Percentiles rank a stretch among this genome's conserved stretches.
Evolutionary conservation across 1,139 yeast species (phyloP).

Genomic region (Diutina scorzettiae): DNA sequence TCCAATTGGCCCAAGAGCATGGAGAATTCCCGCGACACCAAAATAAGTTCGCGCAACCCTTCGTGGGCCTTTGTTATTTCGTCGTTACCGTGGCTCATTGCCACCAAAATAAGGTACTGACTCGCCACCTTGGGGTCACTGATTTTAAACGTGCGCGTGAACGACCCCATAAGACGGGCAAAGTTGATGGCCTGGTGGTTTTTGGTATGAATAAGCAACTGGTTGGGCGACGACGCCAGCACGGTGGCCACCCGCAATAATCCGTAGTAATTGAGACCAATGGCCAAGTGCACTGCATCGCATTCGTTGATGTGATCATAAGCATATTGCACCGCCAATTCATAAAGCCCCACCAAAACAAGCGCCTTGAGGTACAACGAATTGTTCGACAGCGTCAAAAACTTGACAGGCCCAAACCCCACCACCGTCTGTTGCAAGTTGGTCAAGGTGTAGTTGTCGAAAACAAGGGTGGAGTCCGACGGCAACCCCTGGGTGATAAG

Average conservation of each 20-base stretch:
- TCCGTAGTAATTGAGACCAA: slow-evolving; percentile 69
- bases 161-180: slow-evolving; percentile 51
- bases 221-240: slow-evolving; percentile 16
- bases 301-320: slow-evolving; percentile 55
- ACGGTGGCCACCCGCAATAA: slow-evolving; percentile 40
- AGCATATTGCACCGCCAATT: slow-evolving; percentile 64
- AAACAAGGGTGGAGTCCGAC: slow-evolving; percentile 33
- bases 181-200: slow-evolving; percentile 39
- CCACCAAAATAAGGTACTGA: slow-evolving; percentile 69
- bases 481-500: slow-evolving; percentile 37
- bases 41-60: slow-evolving; percentile 70
- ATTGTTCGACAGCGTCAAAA: slow-evolving; percentile 51
- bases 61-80: slow-evolving; percentile 59
- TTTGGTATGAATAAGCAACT: slow-evolving; percentile 20
- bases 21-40: slow-evolving; percentile 78
- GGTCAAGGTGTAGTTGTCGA: slow-evolving; percentile 58
- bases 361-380: slow-evolving; percentile 72
- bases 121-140: slow-evolving; percentile 87
- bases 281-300: slow-evolving; percentile 85
- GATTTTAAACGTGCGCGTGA: slow-evolving; percentile 70
- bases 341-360: slow-evolving; percentile 69
- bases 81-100: slow-evolving; percentile 34
- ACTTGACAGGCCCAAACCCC: slow-evolving; percentile 63
- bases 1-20: slow-evolving; percentile 72
- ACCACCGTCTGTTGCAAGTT: slow-evolving; percentile 67